A percentile compares a stretch with the other conserved stretches of the same genome.
These are phyloP conservation scores for Porogramme epimiltina DNA, from an alignment of 1,284 basidiomycete genomes.

Conservation along the genomic window DNA sequence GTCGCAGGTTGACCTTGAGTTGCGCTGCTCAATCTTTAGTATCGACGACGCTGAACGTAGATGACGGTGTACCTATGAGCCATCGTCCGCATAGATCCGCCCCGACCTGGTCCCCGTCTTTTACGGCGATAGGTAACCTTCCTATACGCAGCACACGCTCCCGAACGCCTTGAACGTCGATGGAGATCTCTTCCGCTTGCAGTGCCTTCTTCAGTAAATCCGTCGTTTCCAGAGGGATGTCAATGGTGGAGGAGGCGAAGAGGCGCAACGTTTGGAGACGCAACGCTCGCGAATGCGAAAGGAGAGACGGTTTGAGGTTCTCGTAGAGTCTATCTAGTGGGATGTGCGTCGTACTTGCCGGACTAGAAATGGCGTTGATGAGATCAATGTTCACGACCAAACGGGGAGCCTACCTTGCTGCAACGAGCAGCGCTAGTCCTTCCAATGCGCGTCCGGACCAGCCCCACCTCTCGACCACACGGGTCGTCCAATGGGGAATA, in stretches of 20 bases:
- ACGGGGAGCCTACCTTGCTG: conserved; percentile 42
- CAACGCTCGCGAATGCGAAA: conserved; percentile 60
- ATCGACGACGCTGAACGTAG: not conserved
- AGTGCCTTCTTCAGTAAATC: conserved; percentile 68
- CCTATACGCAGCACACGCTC: conserved; percentile 80
- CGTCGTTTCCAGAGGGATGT: conserved; percentile 43
- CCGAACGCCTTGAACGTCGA: conserved; percentile 78
- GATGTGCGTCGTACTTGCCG: conserved; percentile 27
- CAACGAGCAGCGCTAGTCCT: conserved; percentile 52
- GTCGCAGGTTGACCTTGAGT: conserved; percentile 89
- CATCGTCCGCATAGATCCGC: conserved; percentile 62
- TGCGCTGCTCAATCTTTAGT: conserved; percentile 58
- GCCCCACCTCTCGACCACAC: conserved; percentile 54
- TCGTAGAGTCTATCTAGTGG: conserved; percentile 50
- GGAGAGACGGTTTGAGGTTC: conserved; percentile 44
- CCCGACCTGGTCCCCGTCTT: conserved; percentile 51
- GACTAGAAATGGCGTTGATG: conserved; percentile 9
- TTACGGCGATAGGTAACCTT: conserved; percentile 56
- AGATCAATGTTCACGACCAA: not conserved
- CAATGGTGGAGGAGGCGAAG: conserved; percentile 49
- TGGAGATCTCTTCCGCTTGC: conserved; percentile 71
- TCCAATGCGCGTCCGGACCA: conserved; percentile 59
- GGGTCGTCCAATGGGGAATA: conserved; percentile 46
- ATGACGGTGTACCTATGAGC: conserved; percentile 53
- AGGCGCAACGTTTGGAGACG: conserved; percentile 60